Evolutionary conservation across 2,329 filamentous ascomycete species (phyloP).

Genomic region (Fusarium decemcellulare): DNA sequence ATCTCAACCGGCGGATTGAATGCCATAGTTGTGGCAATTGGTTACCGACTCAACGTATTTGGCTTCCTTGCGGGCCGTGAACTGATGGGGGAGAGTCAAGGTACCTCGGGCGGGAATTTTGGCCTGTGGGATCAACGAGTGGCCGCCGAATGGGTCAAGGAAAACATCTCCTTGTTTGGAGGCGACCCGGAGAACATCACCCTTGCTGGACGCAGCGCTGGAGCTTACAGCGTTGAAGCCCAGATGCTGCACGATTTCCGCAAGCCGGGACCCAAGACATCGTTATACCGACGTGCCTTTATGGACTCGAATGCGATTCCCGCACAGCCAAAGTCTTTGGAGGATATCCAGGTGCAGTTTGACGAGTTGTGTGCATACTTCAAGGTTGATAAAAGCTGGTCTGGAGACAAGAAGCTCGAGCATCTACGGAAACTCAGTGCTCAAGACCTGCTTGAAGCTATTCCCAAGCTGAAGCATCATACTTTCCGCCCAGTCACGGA

Average conservation of each 20-base stretch:
- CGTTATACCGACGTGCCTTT: conserved; percentile 54
- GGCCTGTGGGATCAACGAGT: conserved; percentile 64
- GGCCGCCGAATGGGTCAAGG: conserved; percentile 65
- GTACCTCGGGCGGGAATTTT: conserved; percentile 52
- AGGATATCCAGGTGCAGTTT: conserved; percentile 57
- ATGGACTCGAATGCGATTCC: conserved; percentile 63
- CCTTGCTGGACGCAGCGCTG: conserved; percentile 59
- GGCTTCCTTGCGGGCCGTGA: conserved; percentile 62
- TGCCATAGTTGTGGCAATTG: conserved; percentile 60
- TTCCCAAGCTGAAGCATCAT: conserved; percentile 58
- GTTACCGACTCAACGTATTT: conserved; percentile 61
- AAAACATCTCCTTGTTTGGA: conserved; percentile 61
- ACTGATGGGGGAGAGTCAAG: conserved; percentile 46
- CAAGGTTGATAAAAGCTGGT: conserved; percentile 38
- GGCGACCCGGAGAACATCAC: conserved; percentile 63
- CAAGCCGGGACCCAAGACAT: conserved; percentile 27
- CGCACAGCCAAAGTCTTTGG: conserved; percentile 57
- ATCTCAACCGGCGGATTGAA: conserved; percentile 53
- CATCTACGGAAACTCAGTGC: conserved; percentile 50
- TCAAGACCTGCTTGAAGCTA: conserved; percentile 50
- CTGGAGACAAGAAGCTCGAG: conserved; percentile 50
- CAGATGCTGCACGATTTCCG: conserved; percentile 56
- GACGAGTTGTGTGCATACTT: conserved; percentile 58
- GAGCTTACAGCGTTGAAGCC: conserved; percentile 59
- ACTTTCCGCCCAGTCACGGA: conserved; percentile 63